Evolutionary conservation across 2,329 filamentous ascomycete species (phyloP).

Genomic region (Microdochium bolleyi): DNA sequence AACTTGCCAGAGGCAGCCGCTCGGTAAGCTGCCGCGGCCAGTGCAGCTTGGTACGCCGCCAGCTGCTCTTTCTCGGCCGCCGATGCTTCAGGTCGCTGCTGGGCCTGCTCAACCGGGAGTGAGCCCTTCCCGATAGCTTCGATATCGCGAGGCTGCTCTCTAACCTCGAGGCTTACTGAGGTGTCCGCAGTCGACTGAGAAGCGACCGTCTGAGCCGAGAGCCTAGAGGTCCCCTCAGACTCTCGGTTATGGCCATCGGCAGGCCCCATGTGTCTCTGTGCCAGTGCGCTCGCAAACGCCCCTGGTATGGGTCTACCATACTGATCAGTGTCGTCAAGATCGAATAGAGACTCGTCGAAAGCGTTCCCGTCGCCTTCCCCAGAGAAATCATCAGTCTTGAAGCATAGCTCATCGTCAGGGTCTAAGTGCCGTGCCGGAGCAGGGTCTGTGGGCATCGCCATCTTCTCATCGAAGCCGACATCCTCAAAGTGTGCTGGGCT

Average conservation of each 20-base stretch:
- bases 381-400: conserved; percentile 51
- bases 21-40: conserved; percentile 73
- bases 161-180: conserved; percentile 31
- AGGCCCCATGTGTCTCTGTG: conserved; percentile 26
- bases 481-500: background rate
- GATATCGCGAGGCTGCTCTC: conserved; percentile 9
- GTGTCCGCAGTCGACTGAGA: conserved; percentile 45
- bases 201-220: conserved; percentile 33
- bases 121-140: conserved; percentile 4
- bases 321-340: conserved; percentile 56
- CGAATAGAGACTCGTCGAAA: conserved; percentile 70
- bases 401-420: conserved; percentile 59
- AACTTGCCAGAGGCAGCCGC: conserved; percentile 73
- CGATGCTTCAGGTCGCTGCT: conserved; percentile 6
- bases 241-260: conserved; percentile 30
- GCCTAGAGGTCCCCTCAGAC: conserved; percentile 35
- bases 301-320: conserved; percentile 54
- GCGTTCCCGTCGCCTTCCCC: conserved; percentile 43
- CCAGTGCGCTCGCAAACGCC: conserved; percentile 46
- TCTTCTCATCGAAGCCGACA: background rate
- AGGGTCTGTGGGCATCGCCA: background rate
- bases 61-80: conserved; percentile 19
- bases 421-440: conserved; percentile 7
- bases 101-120: conserved; percentile 9
- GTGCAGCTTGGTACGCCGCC: conserved; percentile 72